Evolutionary conservation across 768 basidiomycete genomes (phyloP).

Genomic region (Holtermanniella nyarrowii): DNA sequence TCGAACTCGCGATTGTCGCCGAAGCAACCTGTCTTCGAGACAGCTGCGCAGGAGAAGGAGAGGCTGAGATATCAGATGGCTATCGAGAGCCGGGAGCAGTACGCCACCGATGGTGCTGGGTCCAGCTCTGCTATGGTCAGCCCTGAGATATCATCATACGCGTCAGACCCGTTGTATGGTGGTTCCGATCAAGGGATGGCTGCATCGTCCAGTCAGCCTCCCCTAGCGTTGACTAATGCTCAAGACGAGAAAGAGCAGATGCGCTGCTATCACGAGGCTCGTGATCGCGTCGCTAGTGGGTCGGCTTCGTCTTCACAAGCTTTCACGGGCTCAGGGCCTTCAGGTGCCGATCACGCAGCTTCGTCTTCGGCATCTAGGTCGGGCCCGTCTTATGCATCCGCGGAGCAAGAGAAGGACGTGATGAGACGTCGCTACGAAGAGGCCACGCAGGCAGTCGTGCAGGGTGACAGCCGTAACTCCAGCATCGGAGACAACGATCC

Average conservation of each 20-base stretch:
- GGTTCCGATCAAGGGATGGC: too few species aligned
- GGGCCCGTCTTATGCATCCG: background rate
- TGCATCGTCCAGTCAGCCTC: too few species aligned
- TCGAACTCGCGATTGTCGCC: too few species aligned
- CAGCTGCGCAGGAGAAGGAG: background rate
- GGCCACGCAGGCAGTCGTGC: conserved; percentile 12
- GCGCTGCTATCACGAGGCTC: conserved; percentile 11
- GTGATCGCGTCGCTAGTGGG: too few species aligned
- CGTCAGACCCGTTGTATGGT: too few species aligned
- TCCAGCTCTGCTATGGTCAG: too few species aligned
- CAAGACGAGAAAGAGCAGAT: conserved; percentile 15
- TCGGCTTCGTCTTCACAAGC: too few species aligned
- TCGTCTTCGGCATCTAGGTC: background rate
- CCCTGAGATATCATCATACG: too few species aligned
- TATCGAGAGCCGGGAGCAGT: background rate
- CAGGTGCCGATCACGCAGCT: background rate
- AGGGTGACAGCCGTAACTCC: background rate
- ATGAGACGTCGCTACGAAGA: conserved; percentile 30
- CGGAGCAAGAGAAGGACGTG: background rate
- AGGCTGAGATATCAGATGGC: background rate
- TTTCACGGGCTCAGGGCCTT: background rate
- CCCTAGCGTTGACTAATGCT: background rate
- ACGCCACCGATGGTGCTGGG: background rate
- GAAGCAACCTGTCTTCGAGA: too few species aligned
- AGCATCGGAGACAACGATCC: background rate